These are phyloP conservation scores for Fusarium sublunatum DNA, from an alignment of 2,329 filamentous ascomycete genomes.

Conservation along the genomic window DNA sequence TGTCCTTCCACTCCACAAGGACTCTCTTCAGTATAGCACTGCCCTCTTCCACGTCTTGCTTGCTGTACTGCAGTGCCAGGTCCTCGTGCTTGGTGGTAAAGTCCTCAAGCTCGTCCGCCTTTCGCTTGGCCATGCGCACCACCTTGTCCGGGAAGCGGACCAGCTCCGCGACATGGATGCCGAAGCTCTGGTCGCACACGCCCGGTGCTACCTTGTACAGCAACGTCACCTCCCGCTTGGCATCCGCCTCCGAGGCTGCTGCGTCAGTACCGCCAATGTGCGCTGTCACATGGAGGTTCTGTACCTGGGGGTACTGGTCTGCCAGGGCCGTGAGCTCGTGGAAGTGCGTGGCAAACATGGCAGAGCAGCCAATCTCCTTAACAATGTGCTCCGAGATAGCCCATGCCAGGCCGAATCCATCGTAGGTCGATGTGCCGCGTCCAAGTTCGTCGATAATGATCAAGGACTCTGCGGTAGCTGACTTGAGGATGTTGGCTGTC, in stretches of 20 bases:
- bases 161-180: conserved; percentile 97
- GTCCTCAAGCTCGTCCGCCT: conserved; percentile 97
- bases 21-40: conserved; percentile 86
- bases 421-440: conserved; percentile 96
- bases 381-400: conserved; percentile 98
- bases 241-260: conserved; percentile 50
- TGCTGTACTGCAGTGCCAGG: conserved; percentile 71
- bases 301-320: conserved; percentile 86
- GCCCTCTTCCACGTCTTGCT: conserved; percentile 89
- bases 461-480: conserved; percentile 90
- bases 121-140: conserved; percentile 98
- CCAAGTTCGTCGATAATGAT: conserved; percentile 99
- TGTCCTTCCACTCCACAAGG: conserved; percentile 85
- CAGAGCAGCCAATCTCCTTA: conserved; percentile 92
- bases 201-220: conserved; percentile 97
- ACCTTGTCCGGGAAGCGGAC: conserved; percentile 98
- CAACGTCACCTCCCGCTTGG: conserved; percentile 86
- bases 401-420: conserved; percentile 99
- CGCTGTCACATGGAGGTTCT: conserved; percentile 94
- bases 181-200: conserved; percentile 96
- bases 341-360: conserved; percentile 97
- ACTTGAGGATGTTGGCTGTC: conserved; percentile 98
- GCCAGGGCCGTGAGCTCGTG: conserved; percentile 94
- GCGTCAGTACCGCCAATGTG: conserved; percentile 75
- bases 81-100: conserved; percentile 84